Conservation (phyloP, 1,284 basidiomycete genomes). For the Peniophora sp. region DNA sequence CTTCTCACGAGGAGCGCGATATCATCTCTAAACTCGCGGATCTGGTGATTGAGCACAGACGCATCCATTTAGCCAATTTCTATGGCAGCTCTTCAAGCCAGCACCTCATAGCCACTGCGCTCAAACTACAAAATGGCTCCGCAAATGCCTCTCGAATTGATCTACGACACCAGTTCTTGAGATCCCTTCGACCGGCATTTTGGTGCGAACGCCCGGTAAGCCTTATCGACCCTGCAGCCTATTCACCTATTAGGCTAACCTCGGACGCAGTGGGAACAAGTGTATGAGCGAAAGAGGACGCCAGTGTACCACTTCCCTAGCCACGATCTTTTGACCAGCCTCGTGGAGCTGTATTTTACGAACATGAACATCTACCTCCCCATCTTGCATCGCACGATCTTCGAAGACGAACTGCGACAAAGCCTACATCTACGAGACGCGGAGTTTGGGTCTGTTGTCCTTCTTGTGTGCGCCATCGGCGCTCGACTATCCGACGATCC, state of each 20-base stretch:
- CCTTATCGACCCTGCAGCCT: background rate
- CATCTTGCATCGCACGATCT: conserved; percentile 68
- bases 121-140: background rate
- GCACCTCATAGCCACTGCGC: background rate
- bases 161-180: background rate
- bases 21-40: background rate
- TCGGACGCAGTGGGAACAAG: background rate
- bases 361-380: conserved; percentile 55
- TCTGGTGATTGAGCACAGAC: background rate
- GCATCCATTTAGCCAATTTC: background rate
- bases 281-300: background rate
- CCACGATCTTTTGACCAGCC: conserved; percentile 44
- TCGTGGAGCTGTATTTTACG: conserved; percentile 66
- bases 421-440: conserved; percentile 48
- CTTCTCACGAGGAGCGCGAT: background rate
- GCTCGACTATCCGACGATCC: conserved; percentile 62
- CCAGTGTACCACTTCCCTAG: conserved; percentile 42
- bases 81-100: background rate
- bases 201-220: background rate
- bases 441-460: conserved; percentile 58
- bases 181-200: background rate
- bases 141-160: background rate
- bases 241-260: background rate
- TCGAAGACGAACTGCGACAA: conserved; percentile 50
- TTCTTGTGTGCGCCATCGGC: conserved; percentile 71